phyloP scores from a whole-genome alignment of 192 early-diverging fungal genomes.

The Backusella mclennaniae region DNA sequence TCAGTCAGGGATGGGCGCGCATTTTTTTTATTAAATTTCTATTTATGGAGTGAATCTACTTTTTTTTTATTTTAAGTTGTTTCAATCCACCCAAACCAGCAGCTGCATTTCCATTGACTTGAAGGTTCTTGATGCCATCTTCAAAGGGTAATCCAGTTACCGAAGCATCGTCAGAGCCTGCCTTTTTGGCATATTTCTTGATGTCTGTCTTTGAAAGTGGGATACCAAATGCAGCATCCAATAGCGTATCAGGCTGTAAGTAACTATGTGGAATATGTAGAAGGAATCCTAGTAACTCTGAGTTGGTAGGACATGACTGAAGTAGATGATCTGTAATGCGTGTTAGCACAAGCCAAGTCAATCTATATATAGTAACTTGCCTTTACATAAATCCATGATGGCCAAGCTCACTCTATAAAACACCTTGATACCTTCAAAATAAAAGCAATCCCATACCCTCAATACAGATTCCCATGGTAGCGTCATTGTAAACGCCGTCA shows the following conservation, averaged over 20 bases:
- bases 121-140: constrained; percentile 32
- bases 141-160: constrained; percentile 30
- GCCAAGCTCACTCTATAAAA: constrained; percentile 81
- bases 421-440: constrained; percentile 81
- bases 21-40: background rate
- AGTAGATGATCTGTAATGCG: constrained; percentile 53
- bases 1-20: background rate
- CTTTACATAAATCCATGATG: constrained; percentile 55
- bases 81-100: background rate
- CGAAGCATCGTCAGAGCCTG: constrained; percentile 14
- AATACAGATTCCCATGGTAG: constrained; percentile 88
- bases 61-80: background rate
- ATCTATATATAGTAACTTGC: constrained; percentile 18
- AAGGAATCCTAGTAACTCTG: constrained; percentile 74
- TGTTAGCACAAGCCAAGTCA: no score
- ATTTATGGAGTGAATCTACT: background rate
- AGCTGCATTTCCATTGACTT: constrained; percentile 14
- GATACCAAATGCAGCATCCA: constrained; percentile 70
- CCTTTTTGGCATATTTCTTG: constrained; percentile 42
- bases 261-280: constrained; percentile 75
- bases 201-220: constrained; percentile 61
- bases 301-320: constrained; percentile 70
- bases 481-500: constrained; percentile 85
- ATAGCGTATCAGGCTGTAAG: constrained; percentile 58
- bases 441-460: constrained; percentile 92